Evolutionary conservation across 495 filamentous ascomycete genomes (phyloP).

Genomic region (Neurospora sp.): DNA sequence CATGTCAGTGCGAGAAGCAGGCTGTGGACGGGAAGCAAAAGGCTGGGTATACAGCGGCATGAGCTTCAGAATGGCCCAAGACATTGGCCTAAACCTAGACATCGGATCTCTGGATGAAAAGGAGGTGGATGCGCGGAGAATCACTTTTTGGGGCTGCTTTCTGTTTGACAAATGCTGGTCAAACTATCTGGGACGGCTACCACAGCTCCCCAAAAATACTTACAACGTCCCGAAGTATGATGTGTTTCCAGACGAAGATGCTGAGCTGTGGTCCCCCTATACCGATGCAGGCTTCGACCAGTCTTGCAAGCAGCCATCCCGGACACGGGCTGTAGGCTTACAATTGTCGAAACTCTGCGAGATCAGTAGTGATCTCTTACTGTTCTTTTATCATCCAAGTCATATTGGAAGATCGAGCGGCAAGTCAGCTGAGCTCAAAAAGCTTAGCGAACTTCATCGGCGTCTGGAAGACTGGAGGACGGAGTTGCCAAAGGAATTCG

Average conservation of each 20-base stretch:
- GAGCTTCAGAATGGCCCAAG: slow-evolving; percentile 97
- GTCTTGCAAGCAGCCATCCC: slow-evolving; percentile 63
- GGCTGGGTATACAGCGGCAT: slow-evolving; percentile 98
- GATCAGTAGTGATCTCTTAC: slow-evolving; percentile 83
- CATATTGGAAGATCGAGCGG: slow-evolving; percentile 47
- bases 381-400: slow-evolving; percentile 82
- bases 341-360: slow-evolving; percentile 80
- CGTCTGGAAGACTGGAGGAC: slow-evolving; percentile 87
- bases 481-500: slow-evolving; percentile 74
- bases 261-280: slow-evolving; percentile 78
- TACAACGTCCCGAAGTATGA: slow-evolving; percentile 82
- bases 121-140: slow-evolving; percentile 77
- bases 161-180: slow-evolving; percentile 99
- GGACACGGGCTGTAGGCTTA: slow-evolving; percentile 71
- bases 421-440: slow-evolving; percentile 72
- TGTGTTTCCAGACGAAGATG: slow-evolving; percentile 83
- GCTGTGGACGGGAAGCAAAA: slow-evolving; percentile 87
- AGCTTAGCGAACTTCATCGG: slow-evolving; percentile 81
- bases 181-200: slow-evolving; percentile 89
- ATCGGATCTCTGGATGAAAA: slow-evolving; percentile 62
- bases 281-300: slow-evolving; percentile 69
- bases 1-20: slow-evolving; percentile 95
- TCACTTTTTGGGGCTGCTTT: slow-evolving; percentile 99
- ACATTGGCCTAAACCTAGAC: slow-evolving; percentile 89
- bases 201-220: slow-evolving; percentile 68